phyloP scores from a whole-genome alignment of 2,329 filamentous ascomycete genomes.

The Aspergillus floridensis region DNA sequence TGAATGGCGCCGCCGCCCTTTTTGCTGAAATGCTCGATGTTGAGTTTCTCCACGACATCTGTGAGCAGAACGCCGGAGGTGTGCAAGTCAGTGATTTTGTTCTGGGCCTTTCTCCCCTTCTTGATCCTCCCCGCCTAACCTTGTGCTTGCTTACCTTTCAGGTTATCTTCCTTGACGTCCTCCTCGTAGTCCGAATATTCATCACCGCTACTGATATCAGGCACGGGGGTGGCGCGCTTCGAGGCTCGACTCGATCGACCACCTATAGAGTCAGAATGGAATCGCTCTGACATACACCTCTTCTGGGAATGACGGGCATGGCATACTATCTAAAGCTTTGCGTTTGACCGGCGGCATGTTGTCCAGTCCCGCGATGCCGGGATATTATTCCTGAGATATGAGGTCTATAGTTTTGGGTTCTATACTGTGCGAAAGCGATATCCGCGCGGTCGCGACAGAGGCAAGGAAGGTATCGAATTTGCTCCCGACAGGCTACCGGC shows the following conservation, averaged over 20 bases:
- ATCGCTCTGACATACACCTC: slow-evolving; percentile 5
- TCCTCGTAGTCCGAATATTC: slow-evolving; percentile 56
- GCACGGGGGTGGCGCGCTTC: slow-evolving; percentile 49
- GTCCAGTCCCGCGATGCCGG: neutral
- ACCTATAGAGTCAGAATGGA: slow-evolving; percentile 40
- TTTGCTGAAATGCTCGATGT: slow-evolving; percentile 51
- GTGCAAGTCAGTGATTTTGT: slow-evolving; percentile 19
- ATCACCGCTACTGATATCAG: slow-evolving; percentile 53
- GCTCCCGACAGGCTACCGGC: slow-evolving; percentile 7
- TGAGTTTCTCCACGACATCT: slow-evolving; percentile 54
- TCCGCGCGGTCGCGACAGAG: neutral
- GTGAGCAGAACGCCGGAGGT: slow-evolving; percentile 10
- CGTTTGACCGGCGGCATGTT: slow-evolving; percentile 66
- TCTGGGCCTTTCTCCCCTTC: slow-evolving; percentile 9
- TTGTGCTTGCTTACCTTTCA: slow-evolving; percentile 42
- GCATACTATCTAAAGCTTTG: slow-evolving; percentile 59
- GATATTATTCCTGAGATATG: neutral
- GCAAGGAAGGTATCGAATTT: neutral
- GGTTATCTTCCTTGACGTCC: slow-evolving; percentile 47
- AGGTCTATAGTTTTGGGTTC: slow-evolving; percentile 19
- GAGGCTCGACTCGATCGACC: slow-evolving; percentile 46
- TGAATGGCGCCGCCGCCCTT: slow-evolving; percentile 41
- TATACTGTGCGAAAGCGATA: slow-evolving; percentile 9
- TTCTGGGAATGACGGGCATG: neutral
- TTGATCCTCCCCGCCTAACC: neutral